Evolutionary conservation across 345 rosid species (phyloP), one percentile per base, ranked within the genome.

Genomic region (Viola odorata): DNA sequence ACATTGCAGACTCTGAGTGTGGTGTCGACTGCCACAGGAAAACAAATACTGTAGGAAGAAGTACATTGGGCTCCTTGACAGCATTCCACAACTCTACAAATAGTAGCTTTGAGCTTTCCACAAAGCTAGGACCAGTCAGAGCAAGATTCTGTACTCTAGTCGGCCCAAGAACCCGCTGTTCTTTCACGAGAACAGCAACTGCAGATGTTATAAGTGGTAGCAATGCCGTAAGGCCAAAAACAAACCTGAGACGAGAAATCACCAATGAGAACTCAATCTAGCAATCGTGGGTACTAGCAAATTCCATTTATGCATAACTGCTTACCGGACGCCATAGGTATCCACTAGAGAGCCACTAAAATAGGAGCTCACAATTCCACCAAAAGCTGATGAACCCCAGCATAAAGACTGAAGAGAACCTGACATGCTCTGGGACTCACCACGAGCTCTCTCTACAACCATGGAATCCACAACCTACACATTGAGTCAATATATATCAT

Each of bases 1-100:
- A 90, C 96, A 90, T 83, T 62, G 97, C 99, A 57, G 96, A 86
- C 62, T 94, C 99, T 23, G 99, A 94, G 7, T 86, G 97, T 2
- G 97, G 99, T n/a, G 97, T 94, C 69, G 97, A 88, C 83, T 94
- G 99, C 99, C 99, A 90, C 55, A 90, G 82, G 82, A 94, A 90
- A 57, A 94, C 78, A 70, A 94, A 94, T 32, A 88, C 70, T 9
- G 97, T 88, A 4, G 96, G 97, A 10, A 94, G 85, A 60, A 85
- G 84, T 52, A 90, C 95, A 69, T 78, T 82, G 6, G 95, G 92
- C 68, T 90, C 86, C 77, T 80, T 83, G 50, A 88, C 81, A 60
- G 99, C 95, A 63, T 52, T 57, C 91, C 90, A 88, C 44, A 90
- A 73, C 78, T 82, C 78, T 71, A 85, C 60, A 54, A 88, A 62